Evolutionary conservation across 2,329 filamentous ascomycete species (phyloP), one percentile per base, ranked within the genome.

Genomic region (Aspergillus fumigatiaffinis): DNA sequence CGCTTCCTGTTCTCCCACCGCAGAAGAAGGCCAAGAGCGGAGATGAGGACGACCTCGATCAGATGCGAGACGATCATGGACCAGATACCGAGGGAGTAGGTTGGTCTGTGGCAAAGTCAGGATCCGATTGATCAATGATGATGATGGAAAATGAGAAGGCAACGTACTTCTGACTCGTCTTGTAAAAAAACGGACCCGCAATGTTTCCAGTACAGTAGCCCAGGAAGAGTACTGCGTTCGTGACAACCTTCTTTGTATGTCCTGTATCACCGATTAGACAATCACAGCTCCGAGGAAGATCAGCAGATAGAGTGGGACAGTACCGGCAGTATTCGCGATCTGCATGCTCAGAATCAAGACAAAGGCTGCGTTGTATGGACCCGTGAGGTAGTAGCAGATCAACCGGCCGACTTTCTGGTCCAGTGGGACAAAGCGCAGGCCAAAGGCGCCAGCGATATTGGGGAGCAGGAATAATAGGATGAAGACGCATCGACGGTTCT

Each of bases 201-300:
- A 87, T 84, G 63, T 87, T 87, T 4, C 84, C 84, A 1, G 81
- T 77, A 63, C 83, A 86, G 55, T 83, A 83, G 0, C 82, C 83
- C 9, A 87, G 74, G 72, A 84, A 86, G 2, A 86, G 76, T 56
- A 84, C 79, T 1, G 82, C 84, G 23, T 84, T 85, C n/a, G 84
- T 84, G 26, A 86, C 81, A 49, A 87, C 83, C 66, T 87, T 86
- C 67, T 87, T 87, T 1, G 83, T 85, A 60, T 85, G 82, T 0
- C 84, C 84, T 58, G 65, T 12, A 49, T 72, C 72, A 52, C 71
- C 17, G 4, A 9, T 41, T 4, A 47, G 38, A 14, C 9, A 10
- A 6, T 23, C 29, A 3, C 32, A 8, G 28, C 2, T 8, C 6
- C 7, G 2, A 0, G 49, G 46, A 17, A n/a, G 2, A 29, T 10